Evolutionary conservation across 495 filamentous ascomycete genomes (phyloP).

Genomic region (Hypoxylon rickii): DNA sequence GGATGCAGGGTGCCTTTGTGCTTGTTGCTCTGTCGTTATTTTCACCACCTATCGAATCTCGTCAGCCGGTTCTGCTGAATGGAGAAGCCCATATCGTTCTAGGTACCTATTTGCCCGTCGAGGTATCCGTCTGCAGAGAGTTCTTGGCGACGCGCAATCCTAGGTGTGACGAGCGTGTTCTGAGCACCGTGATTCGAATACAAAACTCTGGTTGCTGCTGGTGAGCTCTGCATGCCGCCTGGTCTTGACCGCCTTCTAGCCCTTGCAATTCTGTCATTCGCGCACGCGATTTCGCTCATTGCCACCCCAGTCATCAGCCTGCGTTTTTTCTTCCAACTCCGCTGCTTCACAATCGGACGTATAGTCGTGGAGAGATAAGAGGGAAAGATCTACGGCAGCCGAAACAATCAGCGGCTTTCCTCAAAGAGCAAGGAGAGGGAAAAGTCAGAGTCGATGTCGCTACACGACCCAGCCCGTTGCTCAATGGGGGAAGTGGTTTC

Average conservation of each 20-base stretch:
- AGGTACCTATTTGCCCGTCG: no score
- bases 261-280: slow-evolving; percentile 34
- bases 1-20: no score
- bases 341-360: slow-evolving; percentile 16
- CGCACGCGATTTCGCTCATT: slow-evolving; percentile 35
- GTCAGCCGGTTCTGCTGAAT: no score
- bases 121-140: slow-evolving; percentile 21
- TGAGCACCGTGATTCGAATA: slow-evolving; percentile 37
- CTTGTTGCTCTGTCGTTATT: neutral
- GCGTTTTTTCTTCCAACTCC: slow-evolving; percentile 3
- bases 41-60: neutral
- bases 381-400: slow-evolving; percentile 13
- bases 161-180: slow-evolving; percentile 41
- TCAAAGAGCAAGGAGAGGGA: slow-evolving; percentile 14
- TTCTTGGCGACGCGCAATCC: slow-evolving; percentile 45
- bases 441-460: slow-evolving; percentile 16
- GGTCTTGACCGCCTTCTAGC: slow-evolving; percentile 32
- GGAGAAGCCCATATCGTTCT: no score
- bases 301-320: slow-evolving; percentile 24
- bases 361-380: neutral
- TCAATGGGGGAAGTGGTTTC: slow-evolving; percentile 34
- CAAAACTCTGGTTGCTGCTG: slow-evolving; percentile 22
- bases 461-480: slow-evolving; percentile 7
- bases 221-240: slow-evolving; percentile 36
- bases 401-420: slow-evolving; percentile 24